Base-by-base conservation (phyloP, 177 flowering plant species). In the Vitis hybrid region DNA sequence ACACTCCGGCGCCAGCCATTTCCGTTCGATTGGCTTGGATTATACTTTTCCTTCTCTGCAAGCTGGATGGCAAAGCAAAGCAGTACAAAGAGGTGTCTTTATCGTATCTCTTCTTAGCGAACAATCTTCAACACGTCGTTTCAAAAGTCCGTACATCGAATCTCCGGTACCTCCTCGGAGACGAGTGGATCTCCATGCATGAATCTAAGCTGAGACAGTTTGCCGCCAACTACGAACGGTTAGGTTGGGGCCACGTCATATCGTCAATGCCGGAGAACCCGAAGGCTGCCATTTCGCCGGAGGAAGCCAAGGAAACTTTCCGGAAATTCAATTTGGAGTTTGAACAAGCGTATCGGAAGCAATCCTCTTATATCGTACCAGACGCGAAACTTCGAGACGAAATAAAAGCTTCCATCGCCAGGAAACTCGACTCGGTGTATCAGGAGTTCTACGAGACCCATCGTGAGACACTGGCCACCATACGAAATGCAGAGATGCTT, bases 51-150 rank as follows among this genome's bases (percentile, higher is more conserved):
- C 84, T 86, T 14, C 71, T 82, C 30, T 81, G 87, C 77, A 87
- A 82, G 64, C 79, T 87, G 63, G 89, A 86, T 73, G 74, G 72
- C 48, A 84, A 83, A 61, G 83, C 89, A 2, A 70, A 80, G 58
- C 77, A 68, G 4, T 81, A 77, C 85, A 77, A 79, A 35, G 85
- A 86, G 70, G 80, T 73, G 1, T 72, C 89, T 1, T n/a, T 73
- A 1, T 56, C 86, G 12, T 81, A 87, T 59, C 76, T 87, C 6
- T 86, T 87, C 79, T 66, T 87, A 11, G 83, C 86, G 1, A 87
- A 86, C 82, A 87, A 87, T 74, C 86, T 86, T 11, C 83, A 78
- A 55, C 75, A 82, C 78, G 77, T 84, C 49, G 75, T 86, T 51
- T 54, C 60, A n/a, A 72, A 49, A 56, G 86, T 80, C 67, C 81